Evolutionary conservation across 2,329 filamentous ascomycete genomes (phyloP).

Genomic region (Stylonectria norvegica): DNA sequence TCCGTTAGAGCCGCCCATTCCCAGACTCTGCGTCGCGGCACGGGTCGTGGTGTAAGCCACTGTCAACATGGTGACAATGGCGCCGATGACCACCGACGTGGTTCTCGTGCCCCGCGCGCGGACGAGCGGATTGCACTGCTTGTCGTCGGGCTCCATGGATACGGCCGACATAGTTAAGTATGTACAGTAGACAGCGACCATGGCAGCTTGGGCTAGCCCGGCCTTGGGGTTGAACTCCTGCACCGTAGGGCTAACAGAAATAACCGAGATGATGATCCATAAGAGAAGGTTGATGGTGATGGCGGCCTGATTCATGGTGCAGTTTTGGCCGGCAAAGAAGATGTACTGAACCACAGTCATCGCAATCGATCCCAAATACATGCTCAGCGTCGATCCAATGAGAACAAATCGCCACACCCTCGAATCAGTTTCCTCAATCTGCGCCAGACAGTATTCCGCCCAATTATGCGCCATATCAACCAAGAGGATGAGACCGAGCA

Average conservation of each 20-base stretch:
- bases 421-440: constrained; percentile 89
- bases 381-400: constrained; percentile 86
- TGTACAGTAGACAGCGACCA: constrained; percentile 97
- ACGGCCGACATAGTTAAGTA: constrained; percentile 98
- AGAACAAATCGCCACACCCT: constrained; percentile 79
- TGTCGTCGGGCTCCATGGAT: constrained; percentile 95
- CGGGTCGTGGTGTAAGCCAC: constrained; percentile 97
- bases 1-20: constrained; percentile 50
- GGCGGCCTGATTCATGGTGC: constrained; percentile 93
- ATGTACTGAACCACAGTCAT: constrained; percentile 98
- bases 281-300: constrained; percentile 92
- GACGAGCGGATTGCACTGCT: constrained; percentile 88
- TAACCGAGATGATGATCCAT: constrained; percentile 72
- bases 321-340: constrained; percentile 81
- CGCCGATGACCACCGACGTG: constrained; percentile 86
- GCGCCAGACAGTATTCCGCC: constrained; percentile 92
- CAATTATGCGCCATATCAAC: constrained; percentile 95
- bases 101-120: constrained; percentile 82
- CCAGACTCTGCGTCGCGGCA: constrained; percentile 85
- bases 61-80: constrained; percentile 93
- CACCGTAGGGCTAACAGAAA: constrained; percentile 85
- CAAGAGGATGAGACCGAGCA: constrained; percentile 86
- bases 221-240: constrained; percentile 92
- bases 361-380: constrained; percentile 86
- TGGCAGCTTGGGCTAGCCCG: constrained; percentile 92